Conservation (phyloP, 345 rosid species). For the Lagerstroemia speciosa region DNA sequence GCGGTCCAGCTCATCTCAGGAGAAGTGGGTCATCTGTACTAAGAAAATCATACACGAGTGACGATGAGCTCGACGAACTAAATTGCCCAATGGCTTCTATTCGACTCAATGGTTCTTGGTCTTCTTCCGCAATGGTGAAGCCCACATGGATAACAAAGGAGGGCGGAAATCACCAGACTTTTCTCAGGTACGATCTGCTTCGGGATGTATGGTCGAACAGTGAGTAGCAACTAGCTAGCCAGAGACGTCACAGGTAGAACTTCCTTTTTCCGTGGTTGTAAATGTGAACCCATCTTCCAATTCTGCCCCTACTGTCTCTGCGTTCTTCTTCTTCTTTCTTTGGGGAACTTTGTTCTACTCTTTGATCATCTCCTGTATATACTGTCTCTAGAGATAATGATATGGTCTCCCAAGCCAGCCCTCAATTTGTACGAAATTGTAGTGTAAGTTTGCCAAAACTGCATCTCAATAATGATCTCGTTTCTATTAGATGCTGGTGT, state of each 20-base stretch:
- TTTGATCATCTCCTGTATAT: not conserved
- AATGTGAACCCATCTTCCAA: conserved; percentile 9
- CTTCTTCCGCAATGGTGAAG: conserved; percentile 25
- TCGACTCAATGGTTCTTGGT: conserved; percentile 22
- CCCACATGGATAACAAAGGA: conserved; percentile 31
- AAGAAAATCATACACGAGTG: conserved; percentile 70
- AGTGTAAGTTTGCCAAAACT: not conserved
- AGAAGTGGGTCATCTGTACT: conserved; percentile 48
- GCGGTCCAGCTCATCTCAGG: no score
- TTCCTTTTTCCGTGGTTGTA: conserved; percentile 14
- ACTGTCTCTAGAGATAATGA: not conserved
- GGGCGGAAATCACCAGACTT: conserved; percentile 21
- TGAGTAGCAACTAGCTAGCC: conserved; percentile 19
- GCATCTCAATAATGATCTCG: not conserved
- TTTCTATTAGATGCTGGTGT: not conserved
- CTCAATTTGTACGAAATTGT: not conserved
- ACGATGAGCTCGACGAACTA: conserved; percentile 86
- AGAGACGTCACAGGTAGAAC: not conserved
- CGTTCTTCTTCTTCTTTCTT: no score
- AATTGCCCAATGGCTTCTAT: conserved; percentile 58
- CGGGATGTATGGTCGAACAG: conserved; percentile 66
- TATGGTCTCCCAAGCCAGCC: not conserved
- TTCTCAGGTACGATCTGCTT: conserved; percentile 65
- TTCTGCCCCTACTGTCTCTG: not conserved
- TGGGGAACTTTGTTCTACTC: not conserved